A percentile compares a stretch with the other conserved stretches of the same genome.
These are phyloP conservation scores for Volvox carteri DNA, from an alignment of 163 green algal species.

Conservation along the genomic window DNA sequence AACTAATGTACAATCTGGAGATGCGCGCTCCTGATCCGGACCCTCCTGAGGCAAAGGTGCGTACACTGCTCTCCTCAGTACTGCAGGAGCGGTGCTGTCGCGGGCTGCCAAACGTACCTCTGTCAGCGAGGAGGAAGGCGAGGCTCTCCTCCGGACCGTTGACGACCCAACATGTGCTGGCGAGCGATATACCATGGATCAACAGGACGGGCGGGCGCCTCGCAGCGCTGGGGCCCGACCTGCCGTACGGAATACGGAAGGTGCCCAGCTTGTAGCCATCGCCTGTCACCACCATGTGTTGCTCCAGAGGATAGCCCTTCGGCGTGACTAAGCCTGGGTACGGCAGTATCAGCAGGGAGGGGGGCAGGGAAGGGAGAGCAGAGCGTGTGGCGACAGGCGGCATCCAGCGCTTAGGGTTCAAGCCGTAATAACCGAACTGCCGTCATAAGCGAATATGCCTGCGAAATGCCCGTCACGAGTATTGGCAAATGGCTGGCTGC, in stretches of 20 bases:
- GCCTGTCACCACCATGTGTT: slow-evolving; percentile 46
- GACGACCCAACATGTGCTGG: slow-evolving; percentile 64
- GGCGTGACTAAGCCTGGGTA: slow-evolving; percentile 33
- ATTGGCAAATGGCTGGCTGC: no score
- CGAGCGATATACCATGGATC: slow-evolving; percentile 66
- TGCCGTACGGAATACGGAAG: slow-evolving; percentile 60
- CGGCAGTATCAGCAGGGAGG: no score
- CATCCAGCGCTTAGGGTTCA: background rate
- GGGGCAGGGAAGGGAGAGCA: no score
- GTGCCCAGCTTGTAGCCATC: slow-evolving; percentile 60
- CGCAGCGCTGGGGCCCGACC: background rate
- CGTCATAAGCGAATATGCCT: no score
- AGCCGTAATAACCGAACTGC: no score
- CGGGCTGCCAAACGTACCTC: slow-evolving; percentile 44
- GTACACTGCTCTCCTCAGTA: no score
- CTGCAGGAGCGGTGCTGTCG: no score
- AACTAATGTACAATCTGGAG: no score
- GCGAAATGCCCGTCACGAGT: no score
- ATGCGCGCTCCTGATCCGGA: no score
- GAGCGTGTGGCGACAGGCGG: no score
- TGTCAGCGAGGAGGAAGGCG: slow-evolving; percentile 69
- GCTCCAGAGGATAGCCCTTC: slow-evolving; percentile 56
- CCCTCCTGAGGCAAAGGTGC: no score
- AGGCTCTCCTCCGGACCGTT: slow-evolving; percentile 61
- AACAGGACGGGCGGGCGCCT: slow-evolving; percentile 63